These are phyloP conservation scores for Hyphodiscus sp. DNA, from an alignment of 2,329 filamentous ascomycete genomes.

Conservation along the genomic window DNA sequence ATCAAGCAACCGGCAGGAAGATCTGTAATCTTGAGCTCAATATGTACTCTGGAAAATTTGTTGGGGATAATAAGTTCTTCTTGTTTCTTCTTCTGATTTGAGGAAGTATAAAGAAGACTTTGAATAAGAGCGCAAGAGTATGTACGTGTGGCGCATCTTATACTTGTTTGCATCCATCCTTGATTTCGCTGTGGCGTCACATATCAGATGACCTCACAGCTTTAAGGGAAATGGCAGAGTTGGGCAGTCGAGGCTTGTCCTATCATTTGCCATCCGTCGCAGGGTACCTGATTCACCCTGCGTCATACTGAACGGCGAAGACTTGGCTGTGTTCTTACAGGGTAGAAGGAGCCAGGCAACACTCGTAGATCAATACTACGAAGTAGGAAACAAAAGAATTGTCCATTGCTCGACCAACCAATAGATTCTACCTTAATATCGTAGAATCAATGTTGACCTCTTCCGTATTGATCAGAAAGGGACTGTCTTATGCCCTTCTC, in stretches of 20 bases:
- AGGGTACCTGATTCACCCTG: not conserved
- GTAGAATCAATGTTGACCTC: no score
- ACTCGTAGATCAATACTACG: no score
- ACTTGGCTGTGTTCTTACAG: not conserved
- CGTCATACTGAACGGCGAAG: not conserved
- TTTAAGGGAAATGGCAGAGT: not conserved
- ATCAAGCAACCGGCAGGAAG: not conserved
- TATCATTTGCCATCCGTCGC: not conserved
- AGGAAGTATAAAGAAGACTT: no score
- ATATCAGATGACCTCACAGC: not conserved
- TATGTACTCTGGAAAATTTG: not conserved
- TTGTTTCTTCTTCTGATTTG: no score
- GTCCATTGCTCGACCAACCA: no score
- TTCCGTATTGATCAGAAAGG: no score
- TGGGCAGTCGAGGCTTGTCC: not conserved
- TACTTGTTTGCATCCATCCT: not conserved
- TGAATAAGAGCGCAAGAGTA: not conserved
- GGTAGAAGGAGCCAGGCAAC: not conserved
- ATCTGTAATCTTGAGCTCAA: not conserved
- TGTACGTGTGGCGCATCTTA: slow-evolving; percentile 6
- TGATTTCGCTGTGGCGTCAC: not conserved
- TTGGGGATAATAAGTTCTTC: not conserved
- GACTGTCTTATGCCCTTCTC: no score
- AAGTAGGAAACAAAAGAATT: no score
- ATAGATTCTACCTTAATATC: no score